Base-by-base conservation (phyloP, 1,284 basidiomycete genomes). In the Sporisorium iseilematis-ciliati region DNA sequence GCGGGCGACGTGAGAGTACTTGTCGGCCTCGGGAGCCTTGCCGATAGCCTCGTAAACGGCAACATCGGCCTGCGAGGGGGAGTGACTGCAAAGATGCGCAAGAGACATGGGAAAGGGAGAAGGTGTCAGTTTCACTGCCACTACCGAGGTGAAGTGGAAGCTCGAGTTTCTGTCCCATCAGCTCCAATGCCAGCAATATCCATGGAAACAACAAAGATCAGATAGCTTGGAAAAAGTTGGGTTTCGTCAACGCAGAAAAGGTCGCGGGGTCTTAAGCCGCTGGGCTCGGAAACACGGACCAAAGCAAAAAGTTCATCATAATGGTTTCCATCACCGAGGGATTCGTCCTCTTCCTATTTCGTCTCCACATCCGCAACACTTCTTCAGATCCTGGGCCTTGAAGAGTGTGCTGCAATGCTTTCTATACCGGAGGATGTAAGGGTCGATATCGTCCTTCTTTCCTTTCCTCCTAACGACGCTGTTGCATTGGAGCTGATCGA, bases 11-110 rank as follows among this genome's bases (percentile, higher is more conserved):
- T 95, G 90, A 68, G 94, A 93, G 88, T 90, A 90, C 69, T 89
- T 87, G 58, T 90, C 58, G 38, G 69, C 69, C 43, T 81, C 77
- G 52, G 91, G 89, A 77, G 90, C 88, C 65, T 93, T 92, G 40
- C 89, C 89, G 60, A 89, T 88, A 58, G 88, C 81, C 87, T 93
- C 93, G 91, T 92, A 97, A 86, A 97, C 93, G 84, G 90, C 90
- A 61, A 97, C 95, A 88, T 99, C 96, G 75, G 96, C 95, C 88
- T 98, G 95, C 59, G 95, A 95, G 65, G 96, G 92, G 62, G 92
- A 91, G 89, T 94, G 94, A 75, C 96, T 99, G 84, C 20, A 20
- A n/a, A n/a, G 16, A 35, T 21, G 33, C 18, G 38, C 20, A 21
- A 57, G 6, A 23, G 4, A 42, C 6, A 55, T 23, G 7, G 26